phyloP scores from a whole-genome alignment of 2,329 filamentous ascomycete genomes.

The Alternaria gaisen region DNA sequence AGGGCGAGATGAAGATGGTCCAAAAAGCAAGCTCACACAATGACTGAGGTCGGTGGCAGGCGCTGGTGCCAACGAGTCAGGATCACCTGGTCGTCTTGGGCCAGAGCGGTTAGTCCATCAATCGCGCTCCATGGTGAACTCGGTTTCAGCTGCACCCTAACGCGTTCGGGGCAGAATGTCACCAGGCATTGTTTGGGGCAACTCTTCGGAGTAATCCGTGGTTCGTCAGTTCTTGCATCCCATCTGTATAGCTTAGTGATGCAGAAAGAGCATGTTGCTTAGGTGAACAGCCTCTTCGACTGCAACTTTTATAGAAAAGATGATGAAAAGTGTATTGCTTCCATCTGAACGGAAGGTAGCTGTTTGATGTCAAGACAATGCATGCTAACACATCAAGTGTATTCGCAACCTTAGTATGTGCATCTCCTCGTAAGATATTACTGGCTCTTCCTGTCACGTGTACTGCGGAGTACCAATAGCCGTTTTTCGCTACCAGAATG shows the following conservation, averaged over 20 bases:
- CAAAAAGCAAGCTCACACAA: not conserved
- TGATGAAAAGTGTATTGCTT: no score
- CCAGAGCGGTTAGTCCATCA: conserved; percentile 5
- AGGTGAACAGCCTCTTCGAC: not conserved
- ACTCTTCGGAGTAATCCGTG: not conserved
- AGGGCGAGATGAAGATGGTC: not conserved
- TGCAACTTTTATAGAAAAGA: not conserved
- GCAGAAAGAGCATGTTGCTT: not conserved
- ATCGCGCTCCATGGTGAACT: not conserved
- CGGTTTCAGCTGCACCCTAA: not conserved
- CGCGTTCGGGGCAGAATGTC: not conserved
- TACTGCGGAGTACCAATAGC: not conserved
- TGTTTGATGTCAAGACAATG: not conserved
- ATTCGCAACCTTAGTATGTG: not conserved
- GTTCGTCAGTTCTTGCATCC: not conserved
- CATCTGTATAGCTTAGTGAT: not conserved
- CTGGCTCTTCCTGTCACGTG: not conserved
- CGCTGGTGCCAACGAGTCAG: conserved; percentile 3
- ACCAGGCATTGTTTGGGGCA: not conserved
- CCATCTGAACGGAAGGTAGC: not conserved
- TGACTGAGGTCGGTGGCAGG: conserved; percentile 3
- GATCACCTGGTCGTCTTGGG: conserved; percentile 3
- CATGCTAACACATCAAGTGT: not conserved
- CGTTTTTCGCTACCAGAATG: not conserved
- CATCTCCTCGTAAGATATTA: not conserved